A percentile compares a stretch with the other conserved stretches of the same genome.
phyloP scores from a whole-genome alignment of 768 basidiomycete genomes.

The Lactifluus rugatus region DNA sequence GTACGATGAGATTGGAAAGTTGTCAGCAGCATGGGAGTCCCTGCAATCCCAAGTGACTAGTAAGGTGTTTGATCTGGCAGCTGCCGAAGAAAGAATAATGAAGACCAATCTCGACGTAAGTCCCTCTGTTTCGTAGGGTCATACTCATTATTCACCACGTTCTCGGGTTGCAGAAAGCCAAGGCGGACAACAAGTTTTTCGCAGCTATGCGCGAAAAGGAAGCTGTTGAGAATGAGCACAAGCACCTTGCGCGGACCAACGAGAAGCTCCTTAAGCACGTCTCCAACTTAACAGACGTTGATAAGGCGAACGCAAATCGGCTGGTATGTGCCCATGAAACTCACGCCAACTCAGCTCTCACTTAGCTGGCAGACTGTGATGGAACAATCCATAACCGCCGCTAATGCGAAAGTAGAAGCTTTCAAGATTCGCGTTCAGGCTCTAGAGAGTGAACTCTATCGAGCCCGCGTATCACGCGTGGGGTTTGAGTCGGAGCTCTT shows the following conservation, averaged over 20 bases:
- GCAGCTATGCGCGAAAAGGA: conserved; percentile 86
- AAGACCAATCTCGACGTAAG: conserved; percentile 62
- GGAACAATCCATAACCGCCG: conserved; percentile 7
- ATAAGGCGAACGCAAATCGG: conserved; percentile 49
- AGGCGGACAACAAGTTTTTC: conserved; percentile 92
- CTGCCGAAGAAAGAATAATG: conserved; percentile 60
- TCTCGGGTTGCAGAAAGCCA: conserved; percentile 62
- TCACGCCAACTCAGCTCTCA: not conserved
- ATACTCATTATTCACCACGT: not conserved
- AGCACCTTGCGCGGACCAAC: conserved; percentile 44
- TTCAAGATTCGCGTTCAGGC: not conserved
- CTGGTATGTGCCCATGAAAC: conserved; percentile 37
- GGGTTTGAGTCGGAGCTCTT: not conserved
- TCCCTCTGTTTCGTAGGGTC: conserved; percentile 3
- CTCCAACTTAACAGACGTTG: conserved; percentile 54
- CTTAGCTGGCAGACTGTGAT: conserved; percentile 5
- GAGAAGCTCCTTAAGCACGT: conserved; percentile 56
- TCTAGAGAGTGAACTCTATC: not conserved
- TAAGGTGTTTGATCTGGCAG: conserved; percentile 76
- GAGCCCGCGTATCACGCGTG: conserved; percentile 5
- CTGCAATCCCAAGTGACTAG: conserved; percentile 71
- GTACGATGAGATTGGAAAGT: conserved; percentile 74
- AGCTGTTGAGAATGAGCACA: conserved; percentile 65
- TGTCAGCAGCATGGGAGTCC: conserved; percentile 81
- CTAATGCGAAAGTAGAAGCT: not conserved